Conservation (phyloP, 306 rosid species). For the Ziziphus jujuba region DNA sequence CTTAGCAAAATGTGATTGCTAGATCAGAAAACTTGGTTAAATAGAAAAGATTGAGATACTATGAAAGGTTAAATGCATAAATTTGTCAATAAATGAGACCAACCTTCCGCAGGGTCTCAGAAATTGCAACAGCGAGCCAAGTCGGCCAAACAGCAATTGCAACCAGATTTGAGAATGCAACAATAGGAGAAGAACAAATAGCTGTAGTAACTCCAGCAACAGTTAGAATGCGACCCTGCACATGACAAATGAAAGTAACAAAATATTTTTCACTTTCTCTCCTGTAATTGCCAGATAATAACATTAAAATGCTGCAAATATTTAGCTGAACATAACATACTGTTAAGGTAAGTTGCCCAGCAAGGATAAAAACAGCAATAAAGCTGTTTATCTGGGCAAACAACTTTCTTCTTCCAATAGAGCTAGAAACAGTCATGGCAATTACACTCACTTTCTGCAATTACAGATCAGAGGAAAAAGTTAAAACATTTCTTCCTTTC, state of each 20-base stretch:
- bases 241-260: constrained; percentile 18
- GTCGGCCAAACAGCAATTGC: constrained; percentile 86
- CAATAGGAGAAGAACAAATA: constrained; percentile 76
- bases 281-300: neutral
- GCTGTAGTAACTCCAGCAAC: constrained; percentile 86
- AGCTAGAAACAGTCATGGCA: constrained; percentile 74
- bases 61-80: constrained; percentile 13
- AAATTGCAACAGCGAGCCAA: constrained; percentile 76
- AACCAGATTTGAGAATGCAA: constrained; percentile 73
- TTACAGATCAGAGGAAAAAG: constrained; percentile 21
- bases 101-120: constrained; percentile 91
- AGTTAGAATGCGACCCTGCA: constrained; percentile 93
- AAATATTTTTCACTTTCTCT: neutral
- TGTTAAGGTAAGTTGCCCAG: constrained; percentile 83
- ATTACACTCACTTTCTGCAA: constrained; percentile 84
- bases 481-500: no score
- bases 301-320: neutral
- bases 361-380: constrained; percentile 87
- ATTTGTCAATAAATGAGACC: constrained; percentile 13
- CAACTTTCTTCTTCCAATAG: constrained; percentile 79
- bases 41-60: constrained; percentile 7
- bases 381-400: constrained; percentile 89
- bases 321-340: constrained; percentile 39
- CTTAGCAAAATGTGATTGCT: constrained; percentile 23
- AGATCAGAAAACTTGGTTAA: constrained; percentile 2